Evolutionary conservation across 495 filamentous ascomycete genomes (phyloP), one percentile per base, ranked within the genome.

Genomic region (Amorphotheca resinae): DNA sequence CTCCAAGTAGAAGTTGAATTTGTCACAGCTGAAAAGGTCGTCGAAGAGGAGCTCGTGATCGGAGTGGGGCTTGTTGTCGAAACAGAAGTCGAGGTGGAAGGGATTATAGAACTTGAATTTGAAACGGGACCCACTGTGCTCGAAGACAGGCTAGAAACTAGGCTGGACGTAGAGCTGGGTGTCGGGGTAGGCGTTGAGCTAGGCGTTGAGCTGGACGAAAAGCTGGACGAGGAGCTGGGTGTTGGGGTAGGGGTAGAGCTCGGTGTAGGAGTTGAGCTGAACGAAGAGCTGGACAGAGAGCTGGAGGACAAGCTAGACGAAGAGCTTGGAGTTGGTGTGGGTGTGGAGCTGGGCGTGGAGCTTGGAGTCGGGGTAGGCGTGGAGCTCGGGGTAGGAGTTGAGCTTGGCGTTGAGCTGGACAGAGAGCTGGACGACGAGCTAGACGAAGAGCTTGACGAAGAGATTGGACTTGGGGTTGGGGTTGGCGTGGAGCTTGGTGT

Each of bases 261-360:
- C 7, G 14, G 14, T 14, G 25, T 43, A 17, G 41, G 7, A 9
- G 26, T 9, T 22, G 41, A 43, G 14, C 28, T 43, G 9, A 28
- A 28, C 25, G 25, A 8, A 8, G 33, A 14, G 16, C 12, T 18
- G 5, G 33, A 35, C 4, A 7, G 4, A 6, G 33, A 35, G 33
- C 7, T 35, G 4, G 33, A 8, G 5, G 26, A 4, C 12, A 14
- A 15, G 15, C 28, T 18, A 28, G 25, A 28, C 25, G 25, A 5
- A 4, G 25, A 14, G 28, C 41, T 31, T 5, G 5, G 25, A 28
- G 25, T 5, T 11, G 11, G 25, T 5, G 11, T 28, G 11, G 5
- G 5, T 22, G 12, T 42, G 15, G 45, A 40, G 38, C 43, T 47
- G 6, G 44, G 23, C 4, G 23, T 7, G 7, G 38, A 41, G 17